Percentiles rank a stretch among this genome's conserved stretches.
phyloP scores from a whole-genome alignment of 306 rosid genomes.

The Lablab purpureus region DNA sequence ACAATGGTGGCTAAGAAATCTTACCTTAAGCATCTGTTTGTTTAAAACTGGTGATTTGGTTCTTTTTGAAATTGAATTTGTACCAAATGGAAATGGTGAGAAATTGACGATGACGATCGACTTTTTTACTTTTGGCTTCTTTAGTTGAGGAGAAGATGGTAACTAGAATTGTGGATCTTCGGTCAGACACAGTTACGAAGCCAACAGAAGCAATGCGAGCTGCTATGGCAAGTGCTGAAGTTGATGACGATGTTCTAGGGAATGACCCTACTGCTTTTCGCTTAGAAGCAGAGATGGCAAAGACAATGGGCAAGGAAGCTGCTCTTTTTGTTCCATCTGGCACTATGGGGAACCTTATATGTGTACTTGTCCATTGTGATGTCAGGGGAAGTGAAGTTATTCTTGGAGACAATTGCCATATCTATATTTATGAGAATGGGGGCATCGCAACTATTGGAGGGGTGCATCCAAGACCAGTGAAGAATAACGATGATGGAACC shows the following conservation, averaged over 20 bases:
- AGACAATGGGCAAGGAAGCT: conserved; percentile 81
- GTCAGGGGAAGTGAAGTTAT: conserved; percentile 92
- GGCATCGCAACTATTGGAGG: conserved; percentile 94
- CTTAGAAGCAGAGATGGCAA: conserved; percentile 80
- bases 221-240: conserved; percentile 91
- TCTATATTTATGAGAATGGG: conserved; percentile 85
- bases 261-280: conserved; percentile 76
- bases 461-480: conserved; percentile 79
- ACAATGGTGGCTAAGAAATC: conserved; percentile 52
- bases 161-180: conserved; percentile 74
- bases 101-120: conserved; percentile 16
- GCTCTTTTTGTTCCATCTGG: conserved; percentile 95
- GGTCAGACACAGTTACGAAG: conserved; percentile 92
- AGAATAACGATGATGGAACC: conserved; percentile 84
- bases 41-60: conserved; percentile 21
- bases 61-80: not conserved
- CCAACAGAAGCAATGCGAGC: conserved; percentile 83
- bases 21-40: conserved; percentile 36
- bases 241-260: conserved; percentile 82
- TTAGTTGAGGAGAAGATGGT: conserved; percentile 69
- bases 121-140: conserved; percentile 7
- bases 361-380: conserved; percentile 89
- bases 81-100: not conserved
- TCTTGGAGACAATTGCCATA: conserved; percentile 83
- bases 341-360: conserved; percentile 93